Evolutionary conservation across 345 rosid genomes (phyloP), one percentile per base, ranked within the genome.

Genomic region (Cardamine resedifolia): DNA sequence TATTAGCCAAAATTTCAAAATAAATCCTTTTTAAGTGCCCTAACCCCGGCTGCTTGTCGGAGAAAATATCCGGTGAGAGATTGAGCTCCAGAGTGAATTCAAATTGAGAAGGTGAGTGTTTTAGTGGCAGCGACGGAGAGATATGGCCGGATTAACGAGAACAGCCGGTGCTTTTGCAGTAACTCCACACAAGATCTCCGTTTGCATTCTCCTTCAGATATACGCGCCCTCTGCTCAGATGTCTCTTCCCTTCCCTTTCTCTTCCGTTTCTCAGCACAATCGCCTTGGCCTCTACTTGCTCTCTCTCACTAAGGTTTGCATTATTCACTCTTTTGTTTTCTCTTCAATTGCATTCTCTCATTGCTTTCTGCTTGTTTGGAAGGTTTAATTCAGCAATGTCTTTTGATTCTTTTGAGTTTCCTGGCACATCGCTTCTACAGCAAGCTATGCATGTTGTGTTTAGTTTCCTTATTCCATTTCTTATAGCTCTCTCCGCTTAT

Each of bases 141-240:
- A 68, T 41, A 84, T 86, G 97, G 85, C 83, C 24, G 87, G 85
- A 34, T 52, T 77, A 48, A 38, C 79, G 64, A 85, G 76, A 76
- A 56, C 78, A 3, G 59, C 86, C 30, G 75, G 86, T 10, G 78
- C 81, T 44, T 90, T 95, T 58, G 66, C 80, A 2, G 43, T 95
- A 9, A 91, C 99, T 6, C 99, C 98, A 31, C 99, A 95, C 85
- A 91, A 90, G 75, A 85, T 88, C 52, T 91, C 99, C 23, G 76
- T 90, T 48, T 95, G 97, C 79, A 63, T 90, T 64, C 90, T 91
- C 18, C 78, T 91, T 38, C 92, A 95, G 80, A 53, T 86, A 70
- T 88, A 95, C 72, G 89, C 96, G 4, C 85, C 90, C 7, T 91
- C 99, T 5, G 69, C 88, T 26, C 89, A 87, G 72, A 64, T 83